phyloP scores from a whole-genome alignment of 495 filamentous ascomycete species.

The Rhypophila decipiens region DNA sequence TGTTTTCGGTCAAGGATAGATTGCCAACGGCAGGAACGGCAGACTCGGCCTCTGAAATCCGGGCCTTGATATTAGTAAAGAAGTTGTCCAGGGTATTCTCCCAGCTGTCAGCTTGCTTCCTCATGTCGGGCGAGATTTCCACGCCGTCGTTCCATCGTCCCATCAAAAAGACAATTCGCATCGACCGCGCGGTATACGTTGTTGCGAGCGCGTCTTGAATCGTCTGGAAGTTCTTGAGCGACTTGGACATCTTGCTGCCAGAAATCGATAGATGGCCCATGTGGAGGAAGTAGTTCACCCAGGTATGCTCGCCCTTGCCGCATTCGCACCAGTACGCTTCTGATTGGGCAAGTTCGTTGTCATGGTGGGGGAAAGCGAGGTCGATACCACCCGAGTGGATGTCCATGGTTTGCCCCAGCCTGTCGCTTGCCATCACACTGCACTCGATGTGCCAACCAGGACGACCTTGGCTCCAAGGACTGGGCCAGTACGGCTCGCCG shows the following conservation, averaged over 20 bases:
- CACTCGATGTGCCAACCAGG: slow-evolving; percentile 99
- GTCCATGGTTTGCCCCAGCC: slow-evolving; percentile 76
- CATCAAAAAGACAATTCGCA: slow-evolving; percentile 84
- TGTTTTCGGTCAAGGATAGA: slow-evolving; percentile 30
- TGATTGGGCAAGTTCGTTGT: slow-evolving; percentile 91
- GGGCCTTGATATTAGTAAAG: slow-evolving; percentile 71
- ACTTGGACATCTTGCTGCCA: slow-evolving; percentile 93
- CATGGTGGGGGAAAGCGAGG: slow-evolving; percentile 91
- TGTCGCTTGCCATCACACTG: slow-evolving; percentile 88
- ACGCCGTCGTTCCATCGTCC: slow-evolving; percentile 86
- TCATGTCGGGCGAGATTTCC: slow-evolving; percentile 80
- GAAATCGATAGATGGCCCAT: slow-evolving; percentile 91
- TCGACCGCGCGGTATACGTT: slow-evolving; percentile 70
- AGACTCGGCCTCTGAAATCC: slow-evolving; percentile 38
- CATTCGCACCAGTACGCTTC: slow-evolving; percentile 72
- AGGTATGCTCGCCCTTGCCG: slow-evolving; percentile 55
- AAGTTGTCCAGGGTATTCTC: slow-evolving; percentile 84
- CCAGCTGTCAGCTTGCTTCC: slow-evolving; percentile 66
- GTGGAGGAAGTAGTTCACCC: slow-evolving; percentile 95
- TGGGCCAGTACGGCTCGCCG: slow-evolving; percentile 86
- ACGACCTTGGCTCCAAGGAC: slow-evolving; percentile 77
- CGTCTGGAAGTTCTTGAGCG: slow-evolving; percentile 94
- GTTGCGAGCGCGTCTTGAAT: slow-evolving; percentile 73
- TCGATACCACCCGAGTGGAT: slow-evolving; percentile 94
- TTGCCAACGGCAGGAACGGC: slow-evolving; percentile 41